Conservation (phyloP, 257 asterid genomes). For the Lycium ferocissimum region DNA sequence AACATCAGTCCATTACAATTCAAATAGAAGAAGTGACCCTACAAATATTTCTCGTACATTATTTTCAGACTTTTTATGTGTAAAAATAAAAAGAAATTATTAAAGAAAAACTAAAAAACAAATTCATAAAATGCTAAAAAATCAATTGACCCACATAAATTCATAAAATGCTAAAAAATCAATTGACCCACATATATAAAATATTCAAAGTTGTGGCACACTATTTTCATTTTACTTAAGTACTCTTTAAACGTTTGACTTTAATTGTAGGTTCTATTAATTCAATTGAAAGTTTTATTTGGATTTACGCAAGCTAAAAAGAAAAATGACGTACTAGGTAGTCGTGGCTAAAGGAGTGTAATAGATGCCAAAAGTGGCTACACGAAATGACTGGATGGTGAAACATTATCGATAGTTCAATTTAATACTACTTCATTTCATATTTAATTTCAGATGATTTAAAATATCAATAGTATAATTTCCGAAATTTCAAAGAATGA, state of each 20-base stretch:
- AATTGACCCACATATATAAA: background rate
- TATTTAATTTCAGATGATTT: too few relatives aligned
- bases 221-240: background rate
- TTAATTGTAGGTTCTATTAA: too few relatives aligned
- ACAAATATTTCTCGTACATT: too few relatives aligned
- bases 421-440: too few relatives aligned
- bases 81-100: too few relatives aligned
- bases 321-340: background rate
- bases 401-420: background rate
- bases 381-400: background rate
- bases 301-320: background rate
- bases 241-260: background rate
- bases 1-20: too few relatives aligned
- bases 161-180: background rate
- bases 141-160: background rate
- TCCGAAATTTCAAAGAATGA: background rate
- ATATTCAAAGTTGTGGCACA: background rate
- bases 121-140: background rate
- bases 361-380: background rate
- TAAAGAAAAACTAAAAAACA: too few relatives aligned
- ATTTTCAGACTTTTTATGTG: too few relatives aligned
- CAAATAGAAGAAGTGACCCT: too few relatives aligned
- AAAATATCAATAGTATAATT: background rate
- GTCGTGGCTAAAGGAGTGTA: background rate
- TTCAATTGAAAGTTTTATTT: background rate